Conservation (phyloP, 2,329 filamentous ascomycete species). For the Cordyceps farinosa region DNA sequence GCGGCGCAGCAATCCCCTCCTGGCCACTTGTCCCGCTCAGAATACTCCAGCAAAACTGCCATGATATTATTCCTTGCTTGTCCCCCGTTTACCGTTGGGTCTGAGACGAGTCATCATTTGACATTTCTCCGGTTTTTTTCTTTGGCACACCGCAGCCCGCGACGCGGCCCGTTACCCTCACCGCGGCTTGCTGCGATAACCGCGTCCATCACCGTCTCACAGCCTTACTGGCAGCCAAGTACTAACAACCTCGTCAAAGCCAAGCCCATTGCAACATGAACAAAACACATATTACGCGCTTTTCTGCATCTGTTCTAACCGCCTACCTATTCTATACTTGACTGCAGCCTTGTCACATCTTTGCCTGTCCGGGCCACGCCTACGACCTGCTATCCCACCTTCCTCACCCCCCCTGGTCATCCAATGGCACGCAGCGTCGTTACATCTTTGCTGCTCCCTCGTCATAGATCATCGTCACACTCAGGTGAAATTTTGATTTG, state of each 20-base stretch:
- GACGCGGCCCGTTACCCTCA: background rate
- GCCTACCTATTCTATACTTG: background rate
- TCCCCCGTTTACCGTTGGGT: no score
- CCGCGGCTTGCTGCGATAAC: background rate
- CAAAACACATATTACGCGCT: background rate
- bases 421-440: background rate
- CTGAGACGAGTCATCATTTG: no score
- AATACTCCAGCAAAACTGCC: no score
- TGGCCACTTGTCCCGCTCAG: no score
- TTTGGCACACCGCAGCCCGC: no score
- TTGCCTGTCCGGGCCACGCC: background rate
- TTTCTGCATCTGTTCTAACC: constrained; percentile 3
- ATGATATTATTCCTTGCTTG: no score
- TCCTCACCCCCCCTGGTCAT: background rate
- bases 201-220: background rate
- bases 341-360: background rate
- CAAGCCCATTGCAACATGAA: background rate
- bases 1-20: background rate
- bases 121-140: no score
- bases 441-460: background rate
- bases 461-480: background rate
- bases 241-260: background rate
- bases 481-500: background rate
- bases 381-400: background rate
- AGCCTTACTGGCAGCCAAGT: background rate